Evolutionary conservation across 371 early-diverging fungal species (phyloP).

Genomic region (Actinomortierella ambigua): DNA sequence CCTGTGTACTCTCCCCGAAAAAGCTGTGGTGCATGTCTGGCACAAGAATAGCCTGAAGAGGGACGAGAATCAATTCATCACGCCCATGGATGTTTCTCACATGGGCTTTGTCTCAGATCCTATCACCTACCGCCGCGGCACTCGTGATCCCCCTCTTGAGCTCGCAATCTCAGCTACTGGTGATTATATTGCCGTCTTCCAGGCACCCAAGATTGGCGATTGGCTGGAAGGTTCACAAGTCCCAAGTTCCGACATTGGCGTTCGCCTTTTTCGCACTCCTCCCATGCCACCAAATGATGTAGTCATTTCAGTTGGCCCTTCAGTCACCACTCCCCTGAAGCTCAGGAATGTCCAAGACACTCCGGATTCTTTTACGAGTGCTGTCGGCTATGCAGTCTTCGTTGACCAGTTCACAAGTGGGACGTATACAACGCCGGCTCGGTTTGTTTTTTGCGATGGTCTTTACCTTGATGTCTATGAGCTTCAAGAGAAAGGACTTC

Average conservation of each 20-base stretch:
- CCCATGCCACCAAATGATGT: slow-evolving; percentile 18
- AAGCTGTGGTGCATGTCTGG: too few species aligned
- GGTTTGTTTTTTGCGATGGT: slow-evolving; percentile 37
- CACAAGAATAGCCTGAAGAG: too few species aligned
- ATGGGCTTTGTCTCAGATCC: slow-evolving; percentile 24
- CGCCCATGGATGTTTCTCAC: slow-evolving; percentile 35
- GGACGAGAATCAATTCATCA: too few species aligned
- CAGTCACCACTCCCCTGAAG: too few species aligned
- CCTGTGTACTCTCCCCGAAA: too few species aligned
- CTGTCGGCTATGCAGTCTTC: slow-evolving; percentile 64
- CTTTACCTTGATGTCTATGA: slow-evolving; percentile 35
- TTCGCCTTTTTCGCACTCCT: slow-evolving; percentile 36
- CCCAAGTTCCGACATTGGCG: slow-evolving; percentile 18
- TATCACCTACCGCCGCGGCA: too few species aligned
- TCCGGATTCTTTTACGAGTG: too few species aligned
- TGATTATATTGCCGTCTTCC: slow-evolving; percentile 29
- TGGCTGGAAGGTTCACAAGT: slow-evolving; percentile 28
- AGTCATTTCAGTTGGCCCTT: slow-evolving; percentile 12
- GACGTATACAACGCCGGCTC: too few species aligned
- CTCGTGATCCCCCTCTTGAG: slow-evolving; percentile 24
- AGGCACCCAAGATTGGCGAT: slow-evolving; percentile 38
- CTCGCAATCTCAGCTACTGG: slow-evolving; percentile 28
- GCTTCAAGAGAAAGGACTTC: background rate
- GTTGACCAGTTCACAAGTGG: slow-evolving; percentile 56
- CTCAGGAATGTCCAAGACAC: background rate